Evolutionary conservation across 495 filamentous ascomycete species (phyloP).

Genomic region (Podospora tetraspora): DNA sequence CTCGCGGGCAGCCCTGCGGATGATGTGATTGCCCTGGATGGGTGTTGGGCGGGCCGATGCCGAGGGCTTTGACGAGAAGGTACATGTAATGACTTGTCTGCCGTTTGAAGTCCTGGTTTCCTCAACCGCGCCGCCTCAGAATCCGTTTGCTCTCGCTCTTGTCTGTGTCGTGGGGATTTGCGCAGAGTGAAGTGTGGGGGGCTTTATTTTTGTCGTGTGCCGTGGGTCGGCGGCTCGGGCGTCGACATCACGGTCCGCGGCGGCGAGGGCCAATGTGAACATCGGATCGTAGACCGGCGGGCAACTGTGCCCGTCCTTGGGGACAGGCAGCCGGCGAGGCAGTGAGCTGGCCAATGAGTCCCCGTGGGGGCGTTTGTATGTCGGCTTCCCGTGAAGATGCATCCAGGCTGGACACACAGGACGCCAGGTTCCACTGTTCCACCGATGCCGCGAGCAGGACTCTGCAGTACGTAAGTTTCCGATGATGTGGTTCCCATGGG

Average conservation of each 20-base stretch:
- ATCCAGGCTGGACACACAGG: conserved; percentile 18
- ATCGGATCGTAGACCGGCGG: conserved; percentile 2
- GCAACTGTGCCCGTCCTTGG: background rate
- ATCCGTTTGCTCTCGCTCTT: conserved; percentile 18
- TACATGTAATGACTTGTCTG: conserved; percentile 22
- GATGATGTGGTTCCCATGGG: conserved; percentile 20
- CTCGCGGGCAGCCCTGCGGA: conserved; percentile 10
- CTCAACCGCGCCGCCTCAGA: conserved; percentile 7
- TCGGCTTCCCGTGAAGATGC: conserved; percentile 23
- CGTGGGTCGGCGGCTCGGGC: conserved; percentile 24
- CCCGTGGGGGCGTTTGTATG: conserved; percentile 23
- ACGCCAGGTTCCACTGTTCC: conserved; percentile 9
- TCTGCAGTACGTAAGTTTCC: conserved; percentile 14
- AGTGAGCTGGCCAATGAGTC: conserved; percentile 19
- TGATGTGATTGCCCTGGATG: background rate
- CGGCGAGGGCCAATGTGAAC: background rate
- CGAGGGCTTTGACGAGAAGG: background rate
- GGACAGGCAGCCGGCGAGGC: conserved; percentile 15
- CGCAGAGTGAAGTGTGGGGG: background rate
- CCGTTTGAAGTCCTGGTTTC: conserved; percentile 18
- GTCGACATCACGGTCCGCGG: conserved; percentile 18
- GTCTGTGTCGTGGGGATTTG: background rate
- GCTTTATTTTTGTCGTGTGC: conserved; percentile 3
- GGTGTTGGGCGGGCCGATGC: background rate
- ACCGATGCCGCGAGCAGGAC: conserved; percentile 20